Base-by-base conservation (phyloP, 2,329 filamentous ascomycete genomes). In the Dactylellina cionopaga region DNA sequence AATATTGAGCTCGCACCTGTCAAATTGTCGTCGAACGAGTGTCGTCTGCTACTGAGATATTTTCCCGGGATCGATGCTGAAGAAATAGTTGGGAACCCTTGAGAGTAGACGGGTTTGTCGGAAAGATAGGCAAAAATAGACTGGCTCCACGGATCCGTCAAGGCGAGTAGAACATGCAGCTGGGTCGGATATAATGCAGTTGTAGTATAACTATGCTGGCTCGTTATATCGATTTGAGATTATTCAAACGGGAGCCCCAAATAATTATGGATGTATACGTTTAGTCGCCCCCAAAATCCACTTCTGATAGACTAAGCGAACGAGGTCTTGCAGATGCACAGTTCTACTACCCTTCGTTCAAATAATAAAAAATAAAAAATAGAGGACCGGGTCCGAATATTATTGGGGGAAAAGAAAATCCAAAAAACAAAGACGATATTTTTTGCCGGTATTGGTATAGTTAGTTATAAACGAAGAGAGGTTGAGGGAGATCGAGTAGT, bases 61-160 rank as follows among this genome's bases (percentile, higher is more conserved):
- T 72, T 72, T 72, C 59, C 68, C 59, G 68, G 68, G 47, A 65
- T 72, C 59, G 68, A 65, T 55, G 43, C 52, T 52, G 59, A 62
- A 58, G 46, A 44, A 47, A 24, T 22, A 60, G 52, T 65, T 55
- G 68, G 52, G 56, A 63, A 64, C 59, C 68, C 68, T 72, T 49
- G 68, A 65, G 31, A 46, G 59, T 59, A 52, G 68, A 72, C 68
- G 68, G 68, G 35, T 72, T 72, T 72, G 59, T 72, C 68, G 68
- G 68, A 72, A 72, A 64, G 68, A 59, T 72, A 51, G 22, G 47
- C 51, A 52, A 47, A 65, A 25, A n/a, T n/a, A 55, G 55, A 54
- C 58, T 72, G 59, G 68, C 68, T 72, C 59, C 68, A 59, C 51
- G 59, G 52, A 19, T 55, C 59, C 68, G 68, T 59, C 35, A 41